phyloP scores from a whole-genome alignment of 306 rosid species.

The Astragalus membranaceus region DNA sequence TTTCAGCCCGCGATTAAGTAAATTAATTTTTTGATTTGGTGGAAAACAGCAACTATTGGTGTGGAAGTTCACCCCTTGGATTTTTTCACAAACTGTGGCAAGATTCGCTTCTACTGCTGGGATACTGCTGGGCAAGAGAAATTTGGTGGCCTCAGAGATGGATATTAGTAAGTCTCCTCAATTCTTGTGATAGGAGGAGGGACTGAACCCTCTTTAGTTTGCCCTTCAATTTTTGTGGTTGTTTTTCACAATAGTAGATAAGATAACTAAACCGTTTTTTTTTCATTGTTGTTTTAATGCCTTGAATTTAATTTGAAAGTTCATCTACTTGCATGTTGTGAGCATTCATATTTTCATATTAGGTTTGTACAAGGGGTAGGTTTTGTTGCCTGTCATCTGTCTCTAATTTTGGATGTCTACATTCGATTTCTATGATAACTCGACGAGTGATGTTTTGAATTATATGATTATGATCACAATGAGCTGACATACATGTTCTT shows the following conservation, averaged over 20 bases:
- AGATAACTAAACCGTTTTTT: no score
- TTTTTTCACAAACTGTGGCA: slow-evolving; percentile 73
- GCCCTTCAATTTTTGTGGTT: background rate
- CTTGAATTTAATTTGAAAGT: background rate
- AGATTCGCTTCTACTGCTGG: slow-evolving; percentile 76
- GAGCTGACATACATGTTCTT: no score
- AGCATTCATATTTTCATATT: background rate
- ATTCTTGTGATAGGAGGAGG: background rate
- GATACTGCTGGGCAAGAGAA: slow-evolving; percentile 80
- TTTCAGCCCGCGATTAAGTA: background rate
- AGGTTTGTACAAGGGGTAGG: no score
- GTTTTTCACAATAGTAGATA: no score
- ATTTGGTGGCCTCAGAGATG: slow-evolving; percentile 77
- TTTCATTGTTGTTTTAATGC: no score
- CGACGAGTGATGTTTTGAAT: no score
- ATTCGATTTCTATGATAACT: no score
- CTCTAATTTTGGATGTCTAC: no score
- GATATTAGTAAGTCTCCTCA: slow-evolving; percentile 42
- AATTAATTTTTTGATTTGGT: background rate
- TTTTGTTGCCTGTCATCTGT: no score
- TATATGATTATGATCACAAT: no score
- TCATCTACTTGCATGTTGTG: background rate
- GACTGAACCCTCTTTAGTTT: background rate
- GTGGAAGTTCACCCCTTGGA: slow-evolving; percentile 81
- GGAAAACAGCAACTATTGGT: slow-evolving; percentile 56